phyloP scores from a whole-genome alignment of 371 early-diverging fungal genomes.

The Mycotypha africana region DNA sequence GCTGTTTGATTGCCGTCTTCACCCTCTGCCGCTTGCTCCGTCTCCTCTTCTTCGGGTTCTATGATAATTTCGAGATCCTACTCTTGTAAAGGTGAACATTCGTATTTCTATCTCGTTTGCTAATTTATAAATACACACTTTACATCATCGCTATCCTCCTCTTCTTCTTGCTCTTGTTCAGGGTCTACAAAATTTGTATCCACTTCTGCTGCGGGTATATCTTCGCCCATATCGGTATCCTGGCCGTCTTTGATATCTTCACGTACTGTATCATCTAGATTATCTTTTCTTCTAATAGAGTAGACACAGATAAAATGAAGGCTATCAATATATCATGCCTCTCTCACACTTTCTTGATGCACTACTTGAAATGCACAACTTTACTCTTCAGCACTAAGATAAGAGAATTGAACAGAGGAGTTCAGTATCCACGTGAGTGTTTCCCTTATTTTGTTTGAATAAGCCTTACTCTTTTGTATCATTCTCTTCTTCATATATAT shows the following conservation, averaged over 20 bases:
- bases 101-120: neutral
- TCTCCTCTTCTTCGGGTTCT: constrained; percentile 47
- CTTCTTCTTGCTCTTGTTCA: constrained; percentile 27
- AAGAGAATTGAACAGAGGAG: neutral
- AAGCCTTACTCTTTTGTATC: constrained; percentile 21
- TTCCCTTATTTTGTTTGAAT: no score
- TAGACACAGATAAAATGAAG: no score
- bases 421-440: no score
- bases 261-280: no score
- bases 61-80: constrained; percentile 67
- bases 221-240: no score
- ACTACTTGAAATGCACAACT: neutral
- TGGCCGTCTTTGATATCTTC: no score
- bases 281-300: no score
- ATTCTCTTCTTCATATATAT: constrained; percentile 16
- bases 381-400: constrained; percentile 13
- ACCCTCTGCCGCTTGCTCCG: constrained; percentile 10
- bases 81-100: neutral
- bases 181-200: constrained; percentile 1
- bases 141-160: constrained; percentile 52
- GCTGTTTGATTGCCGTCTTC: no score
- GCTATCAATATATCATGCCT: no score
- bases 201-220: neutral
- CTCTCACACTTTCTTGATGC: no score
- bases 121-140: neutral